A percentile compares a stretch with the other conserved stretches of the same genome.
Conservation (phyloP, 2,329 filamentous ascomycete genomes). For the Blastomyces parvus region DNA sequence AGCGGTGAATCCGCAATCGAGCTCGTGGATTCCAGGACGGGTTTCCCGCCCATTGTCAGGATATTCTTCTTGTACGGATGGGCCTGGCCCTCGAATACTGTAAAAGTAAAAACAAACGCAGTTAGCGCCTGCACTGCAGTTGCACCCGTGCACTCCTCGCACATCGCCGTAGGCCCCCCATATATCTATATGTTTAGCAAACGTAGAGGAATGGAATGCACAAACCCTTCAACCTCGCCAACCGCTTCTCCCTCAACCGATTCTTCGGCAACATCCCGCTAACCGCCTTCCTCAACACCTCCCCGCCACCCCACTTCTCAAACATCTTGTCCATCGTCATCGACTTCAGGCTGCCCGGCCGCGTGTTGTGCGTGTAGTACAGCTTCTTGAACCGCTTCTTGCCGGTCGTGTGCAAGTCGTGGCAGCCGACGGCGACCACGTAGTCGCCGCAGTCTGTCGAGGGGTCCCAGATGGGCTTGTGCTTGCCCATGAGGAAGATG, state of each 20-base stretch:
- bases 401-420: slow-evolving; percentile 76
- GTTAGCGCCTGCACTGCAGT: background rate
- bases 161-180: background rate
- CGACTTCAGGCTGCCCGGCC: slow-evolving; percentile 73
- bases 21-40: slow-evolving; percentile 16
- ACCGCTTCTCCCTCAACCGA: slow-evolving; percentile 71
- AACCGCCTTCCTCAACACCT: slow-evolving; percentile 84
- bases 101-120: background rate
- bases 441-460: slow-evolving; percentile 99
- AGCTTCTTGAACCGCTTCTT: slow-evolving; percentile 89
- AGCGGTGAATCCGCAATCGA: slow-evolving; percentile 26
- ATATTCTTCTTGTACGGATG: slow-evolving; percentile 92
- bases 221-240: slow-evolving; percentile 74
- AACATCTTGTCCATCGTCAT: slow-evolving; percentile 95
- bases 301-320: slow-evolving; percentile 83
- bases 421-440: slow-evolving; percentile 85
- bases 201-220: background rate
- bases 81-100: slow-evolving; percentile 79
- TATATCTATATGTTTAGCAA: background rate
- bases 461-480: slow-evolving; percentile 96
- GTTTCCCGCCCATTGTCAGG: slow-evolving; percentile 57
- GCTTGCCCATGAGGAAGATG: slow-evolving; percentile 87
- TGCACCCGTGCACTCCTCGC: background rate
- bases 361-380: slow-evolving; percentile 90
- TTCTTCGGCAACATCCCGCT: slow-evolving; percentile 98